Conservation (phyloP, 2,329 filamentous ascomycete genomes). For the Xylaria hypoxylon region DNA sequence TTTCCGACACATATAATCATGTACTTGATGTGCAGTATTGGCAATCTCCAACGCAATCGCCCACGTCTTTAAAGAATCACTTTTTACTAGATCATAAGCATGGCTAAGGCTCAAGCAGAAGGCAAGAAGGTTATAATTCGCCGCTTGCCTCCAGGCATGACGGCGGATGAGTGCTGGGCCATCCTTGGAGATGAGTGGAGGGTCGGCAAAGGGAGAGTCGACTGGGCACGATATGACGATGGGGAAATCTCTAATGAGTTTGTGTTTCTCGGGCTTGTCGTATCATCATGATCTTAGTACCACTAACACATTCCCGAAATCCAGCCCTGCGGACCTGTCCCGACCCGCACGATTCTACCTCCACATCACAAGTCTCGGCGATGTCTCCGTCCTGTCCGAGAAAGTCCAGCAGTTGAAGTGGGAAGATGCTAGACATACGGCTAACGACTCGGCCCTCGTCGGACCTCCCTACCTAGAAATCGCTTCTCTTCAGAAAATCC, state of each 20-base stretch:
- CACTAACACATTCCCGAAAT: constrained; percentile 24
- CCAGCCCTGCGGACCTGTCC: constrained; percentile 85
- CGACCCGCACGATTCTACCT: constrained; percentile 84
- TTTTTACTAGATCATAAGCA: constrained; percentile 56
- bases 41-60: constrained; percentile 50
- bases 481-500: constrained; percentile 84
- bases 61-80: constrained; percentile 52
- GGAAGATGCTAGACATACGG: constrained; percentile 84
- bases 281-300: constrained; percentile 24
- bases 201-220: constrained; percentile 80
- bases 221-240: constrained; percentile 77
- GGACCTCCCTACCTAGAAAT: constrained; percentile 85
- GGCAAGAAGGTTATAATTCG: constrained; percentile 88
- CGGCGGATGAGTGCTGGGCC: constrained; percentile 78
- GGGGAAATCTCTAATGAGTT: constrained; percentile 88
- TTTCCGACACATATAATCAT: constrained; percentile 16
- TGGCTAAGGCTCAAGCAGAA: constrained; percentile 63
- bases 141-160: constrained; percentile 86
- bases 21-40: constrained; percentile 14
- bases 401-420: constrained; percentile 76
- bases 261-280: constrained; percentile 49
- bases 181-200: constrained; percentile 85
- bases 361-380: constrained; percentile 78
- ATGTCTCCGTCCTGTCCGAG: constrained; percentile 76
- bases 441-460: constrained; percentile 76